Base-by-base conservation (phyloP, 2,329 filamentous ascomycete species). In the Hymenotorrendiella dingleyae region DNA sequence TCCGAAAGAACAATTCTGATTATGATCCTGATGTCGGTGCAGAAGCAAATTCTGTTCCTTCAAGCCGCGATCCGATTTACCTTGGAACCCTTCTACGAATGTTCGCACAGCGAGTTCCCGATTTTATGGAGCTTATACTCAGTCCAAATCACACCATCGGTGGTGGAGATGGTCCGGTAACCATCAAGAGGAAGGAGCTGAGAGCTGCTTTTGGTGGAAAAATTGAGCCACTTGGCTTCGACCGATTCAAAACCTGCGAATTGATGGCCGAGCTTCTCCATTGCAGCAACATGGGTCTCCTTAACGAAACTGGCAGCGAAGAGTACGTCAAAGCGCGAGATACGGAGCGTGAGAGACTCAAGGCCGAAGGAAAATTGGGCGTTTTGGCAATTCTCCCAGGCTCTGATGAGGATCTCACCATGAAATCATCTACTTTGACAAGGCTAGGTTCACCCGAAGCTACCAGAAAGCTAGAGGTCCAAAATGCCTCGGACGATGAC, bases 1-100 rank as follows among this genome's bases (percentile, higher is more conserved):
- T 98, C 62, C 80, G 93, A 47, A 98, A 98, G 69, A 98, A 98
- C 67, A 98, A 98, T 63, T 97, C 93, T 0, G 93, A 98, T 65
- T 98, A 98, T 62, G 93, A 98, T 55, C 84, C 93, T 1, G 93
- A 97, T 55, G 86, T 90, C 55, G 82, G 90, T 48, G 80, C 84
- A 36, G 87, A 89, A 46, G 80, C 86, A 21, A 86, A 86, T 52
- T 78, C 85, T 3, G 72, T 82, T 42, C 91, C 91, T 0, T 91
- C 89, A 1, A 84, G 80, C 52, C 82, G 85, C 39, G 93, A 98
- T 58, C 93, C 93, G 4, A 98, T 98, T 55, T 98, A 97, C 60
- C 77, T 98, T 0, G 93, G 93, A 17, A 93, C 85, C 1, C 73
- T 98, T 6, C 75, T 98, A 26, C 81, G 91, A 36, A 73, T 91